Evolutionary conservation across 1,284 basidiomycete species (phyloP), one percentile per base, ranked within the genome.

Genomic region (Caloboletus firmus): DNA sequence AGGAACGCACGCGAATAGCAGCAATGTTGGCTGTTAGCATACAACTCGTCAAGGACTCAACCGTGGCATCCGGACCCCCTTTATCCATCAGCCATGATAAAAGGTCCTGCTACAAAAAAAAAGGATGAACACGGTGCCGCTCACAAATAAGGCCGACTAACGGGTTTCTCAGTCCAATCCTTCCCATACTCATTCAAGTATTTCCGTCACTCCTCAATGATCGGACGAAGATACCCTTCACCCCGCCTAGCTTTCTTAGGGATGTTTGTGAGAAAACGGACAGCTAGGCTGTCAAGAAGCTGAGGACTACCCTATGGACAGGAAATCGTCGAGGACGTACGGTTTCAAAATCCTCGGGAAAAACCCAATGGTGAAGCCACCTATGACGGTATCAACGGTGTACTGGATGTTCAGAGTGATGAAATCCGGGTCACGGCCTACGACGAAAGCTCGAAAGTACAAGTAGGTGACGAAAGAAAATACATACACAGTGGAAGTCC

Each of bases 11-110:
- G 30, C 78, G 73, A 17, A 77, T 67, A 3, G 74, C 72, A 0
- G 70, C 72, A 39, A 79, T 74, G 50, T 76, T 75, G 35, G 74
- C 31, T 1, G 58, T 18, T 3, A 78, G 59, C 8, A 79, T 36
- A 15, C 67, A 63, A 10, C 57, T 54, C 2, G 70, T 68, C 22
- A 80, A 52, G 12, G 64, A 64, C 24, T 62, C 55, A 0, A 71
- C 51, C 0, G 62, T 43, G 31, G 60, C 66, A 46, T 75, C 67
- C 4, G 69, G 61, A 5, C 65, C 67, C 3, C 67, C 68, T 10
- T 64, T 67, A 24, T 79, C 74, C 52, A 79, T 67, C 12, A 79
- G 50, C 77, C 78, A 80, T 49, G 65, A 67, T 12, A 82, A 58
- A 45, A 74, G 45, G 55, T 76, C 75, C 52, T 75, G 71, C 72